Percentiles rank a stretch among this genome's conserved stretches.
Conservation (phyloP, 805 yeast genomes). For the Tetrapisispora fleetii region DNA sequence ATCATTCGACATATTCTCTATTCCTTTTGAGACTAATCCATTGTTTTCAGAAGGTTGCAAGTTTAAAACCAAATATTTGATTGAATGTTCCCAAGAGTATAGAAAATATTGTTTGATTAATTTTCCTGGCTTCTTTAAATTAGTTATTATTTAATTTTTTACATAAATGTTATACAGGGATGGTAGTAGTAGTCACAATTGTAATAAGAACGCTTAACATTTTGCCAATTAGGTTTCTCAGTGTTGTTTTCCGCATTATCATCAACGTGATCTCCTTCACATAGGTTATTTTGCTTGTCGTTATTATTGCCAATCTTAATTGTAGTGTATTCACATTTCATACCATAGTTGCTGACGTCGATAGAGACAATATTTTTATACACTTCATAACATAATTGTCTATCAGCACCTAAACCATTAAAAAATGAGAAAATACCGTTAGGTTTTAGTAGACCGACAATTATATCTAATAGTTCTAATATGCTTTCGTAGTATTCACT, state of each 20-base stretch:
- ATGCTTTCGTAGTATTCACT: conserved; percentile 86
- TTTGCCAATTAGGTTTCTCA: conserved; percentile 20
- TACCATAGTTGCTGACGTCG: conserved; percentile 73
- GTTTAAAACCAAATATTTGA: too few species aligned
- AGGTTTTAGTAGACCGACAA: conserved; percentile 75
- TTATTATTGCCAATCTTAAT: conserved; percentile 11
- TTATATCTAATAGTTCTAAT: conserved; percentile 71
- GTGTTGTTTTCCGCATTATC: background rate
- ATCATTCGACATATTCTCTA: too few species aligned
- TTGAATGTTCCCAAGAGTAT: too few species aligned
- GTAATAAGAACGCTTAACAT: conserved; percentile 28
- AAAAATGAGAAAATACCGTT: conserved; percentile 82
- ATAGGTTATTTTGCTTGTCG: background rate
- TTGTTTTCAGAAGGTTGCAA: too few species aligned
- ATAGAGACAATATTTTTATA: conserved; percentile 72
- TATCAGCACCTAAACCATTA: conserved; percentile 82
- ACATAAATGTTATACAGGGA: conserved; percentile 18
- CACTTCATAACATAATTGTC: conserved; percentile 69
- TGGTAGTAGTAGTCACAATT: conserved; percentile 28
- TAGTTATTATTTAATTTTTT: background rate
- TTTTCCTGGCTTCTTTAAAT: background rate
- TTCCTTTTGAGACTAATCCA: too few species aligned
- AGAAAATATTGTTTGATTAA: too few species aligned
- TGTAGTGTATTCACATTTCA: conserved; percentile 44
- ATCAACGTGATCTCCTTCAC: background rate